Conservation (phyloP, 257 asterid genomes). For the Solanum medicagineum region DNA sequence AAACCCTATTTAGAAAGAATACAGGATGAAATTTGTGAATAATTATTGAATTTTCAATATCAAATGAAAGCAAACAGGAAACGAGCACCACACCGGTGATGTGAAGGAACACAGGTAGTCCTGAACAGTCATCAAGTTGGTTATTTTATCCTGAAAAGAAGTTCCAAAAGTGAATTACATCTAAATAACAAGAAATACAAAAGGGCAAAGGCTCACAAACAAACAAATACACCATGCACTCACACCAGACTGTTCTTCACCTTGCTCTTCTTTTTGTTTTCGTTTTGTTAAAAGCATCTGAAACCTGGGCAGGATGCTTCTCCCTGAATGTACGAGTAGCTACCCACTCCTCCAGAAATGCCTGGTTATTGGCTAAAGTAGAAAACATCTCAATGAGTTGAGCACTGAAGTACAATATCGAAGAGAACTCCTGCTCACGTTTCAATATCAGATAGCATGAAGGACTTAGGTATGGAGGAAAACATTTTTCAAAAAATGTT, state of each 20-base stretch:
- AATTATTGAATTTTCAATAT: not conserved
- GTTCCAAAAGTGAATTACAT: not conserved
- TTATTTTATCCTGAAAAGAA: constrained; percentile 50
- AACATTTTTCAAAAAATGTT: too few species aligned
- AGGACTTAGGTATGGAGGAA: not conserved
- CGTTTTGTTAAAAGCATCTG: not conserved
- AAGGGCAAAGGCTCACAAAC: not conserved
- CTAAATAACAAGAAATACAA: not conserved
- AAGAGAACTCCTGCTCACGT: not conserved
- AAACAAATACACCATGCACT: not conserved
- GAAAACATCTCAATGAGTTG: not conserved
- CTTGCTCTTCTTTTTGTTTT: not conserved
- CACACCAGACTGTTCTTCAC: too few species aligned
- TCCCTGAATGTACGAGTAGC: constrained; percentile 52
- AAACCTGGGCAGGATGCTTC: constrained; percentile 69
- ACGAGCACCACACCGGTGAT: constrained; percentile 47
- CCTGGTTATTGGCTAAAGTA: constrained; percentile 42
- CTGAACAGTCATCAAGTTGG: constrained; percentile 74
- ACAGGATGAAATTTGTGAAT: not conserved
- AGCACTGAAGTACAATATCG: not conserved
- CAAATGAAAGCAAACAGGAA: not conserved
- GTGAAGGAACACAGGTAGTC: constrained; percentile 81
- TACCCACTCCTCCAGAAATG: constrained; percentile 93
- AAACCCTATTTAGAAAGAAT: constrained; percentile 39
- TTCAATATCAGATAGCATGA: not conserved